phyloP scores from a whole-genome alignment of 2,329 filamentous ascomycete genomes.

The Lasiodiplodia sp. region DNA sequence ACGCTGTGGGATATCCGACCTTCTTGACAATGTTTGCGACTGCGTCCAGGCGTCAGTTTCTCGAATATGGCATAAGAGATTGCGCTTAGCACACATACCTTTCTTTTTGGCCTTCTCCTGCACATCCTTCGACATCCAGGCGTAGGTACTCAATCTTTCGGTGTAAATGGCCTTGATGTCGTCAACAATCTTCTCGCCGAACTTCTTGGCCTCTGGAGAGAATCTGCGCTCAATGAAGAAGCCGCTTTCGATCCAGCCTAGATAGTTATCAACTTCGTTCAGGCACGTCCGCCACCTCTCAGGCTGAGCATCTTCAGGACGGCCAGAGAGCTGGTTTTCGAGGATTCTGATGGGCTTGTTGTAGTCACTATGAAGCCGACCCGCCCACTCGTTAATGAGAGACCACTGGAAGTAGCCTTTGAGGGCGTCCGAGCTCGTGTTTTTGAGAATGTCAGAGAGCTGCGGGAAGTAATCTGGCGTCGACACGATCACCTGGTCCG shows the following conservation, averaged over 20 bases:
- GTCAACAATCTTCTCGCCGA: conserved; percentile 73
- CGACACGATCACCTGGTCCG: conserved; percentile 63
- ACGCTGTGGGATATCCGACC: conserved; percentile 70
- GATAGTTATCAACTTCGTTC: conserved; percentile 60
- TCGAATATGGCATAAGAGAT: too few relatives aligned
- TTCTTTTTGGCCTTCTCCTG: conserved; percentile 68
- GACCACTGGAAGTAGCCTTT: conserved; percentile 71
- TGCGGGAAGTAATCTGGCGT: conserved; percentile 68
- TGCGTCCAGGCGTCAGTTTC: too few relatives aligned
- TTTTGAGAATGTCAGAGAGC: conserved; percentile 62
- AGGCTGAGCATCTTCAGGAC: background rate
- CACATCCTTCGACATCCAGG: conserved; percentile 71
- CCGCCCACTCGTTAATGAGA: conserved; percentile 61
- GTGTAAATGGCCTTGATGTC: conserved; percentile 74
- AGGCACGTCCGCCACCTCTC: conserved; percentile 74
- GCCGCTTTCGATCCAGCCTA: conserved; percentile 74
- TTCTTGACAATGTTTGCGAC: conserved; percentile 72
- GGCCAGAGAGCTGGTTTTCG: background rate
- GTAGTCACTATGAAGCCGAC: conserved; percentile 65
- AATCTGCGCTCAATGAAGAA: conserved; percentile 74
- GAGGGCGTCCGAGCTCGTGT: conserved; percentile 62
- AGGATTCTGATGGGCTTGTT: conserved; percentile 63
- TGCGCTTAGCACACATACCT: conserved; percentile 17
- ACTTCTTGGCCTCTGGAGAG: conserved; percentile 68
- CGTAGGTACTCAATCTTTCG: conserved; percentile 63